Evolutionary conservation across 176 grass and related monocot genomes (phyloP), one percentile per base, ranked within the genome.

Genomic region (Eleusine indica): DNA sequence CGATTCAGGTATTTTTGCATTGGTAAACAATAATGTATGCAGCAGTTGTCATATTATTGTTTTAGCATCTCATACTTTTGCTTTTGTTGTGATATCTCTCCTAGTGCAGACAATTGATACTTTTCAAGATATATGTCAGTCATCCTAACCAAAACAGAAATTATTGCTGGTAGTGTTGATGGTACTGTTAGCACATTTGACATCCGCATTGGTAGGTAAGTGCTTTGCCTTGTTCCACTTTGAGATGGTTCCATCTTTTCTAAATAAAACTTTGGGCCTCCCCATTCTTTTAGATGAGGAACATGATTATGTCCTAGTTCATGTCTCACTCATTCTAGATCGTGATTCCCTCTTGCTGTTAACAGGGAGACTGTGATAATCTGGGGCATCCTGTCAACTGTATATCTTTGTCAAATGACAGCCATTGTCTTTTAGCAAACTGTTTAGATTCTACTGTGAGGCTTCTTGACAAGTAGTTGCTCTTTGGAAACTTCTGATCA

Each of bases 101-200:
- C 25, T 89, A 25, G 5, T 83, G 63, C 85, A 95, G 96, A 95
- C 94, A 48, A 95, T 98, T 12, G 77, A 93, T 89, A 91, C 93
- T 72, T 98, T 98, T 84, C 93, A 98, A 92, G 96, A 98, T 64
- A 98, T 46, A 98, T 95, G 96, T 95, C 96, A 82, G 89, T 95
- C 68, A 80, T 78, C 83, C 37, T 98, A 65, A 98, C 93, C 61
- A 90, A 90, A 77, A 93, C 93, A 40, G 93, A 98, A 88, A 98
- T 98, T 80, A 95, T 98, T 71, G 96, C 96, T 76, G 96, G 93
- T n/a, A 95, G 91, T 90, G 92, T 98, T 65, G 96, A 95, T 73
- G 92, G 96, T 81, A 95, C 96, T 64, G 64, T 98, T 49, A 89
- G 89, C 16, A 90, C 96, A 73, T 98, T 98, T 84, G 92, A 98